phyloP scores from a whole-genome alignment of 2,329 filamentous ascomycete genomes.

The Aureobasidium uvarum region DNA sequence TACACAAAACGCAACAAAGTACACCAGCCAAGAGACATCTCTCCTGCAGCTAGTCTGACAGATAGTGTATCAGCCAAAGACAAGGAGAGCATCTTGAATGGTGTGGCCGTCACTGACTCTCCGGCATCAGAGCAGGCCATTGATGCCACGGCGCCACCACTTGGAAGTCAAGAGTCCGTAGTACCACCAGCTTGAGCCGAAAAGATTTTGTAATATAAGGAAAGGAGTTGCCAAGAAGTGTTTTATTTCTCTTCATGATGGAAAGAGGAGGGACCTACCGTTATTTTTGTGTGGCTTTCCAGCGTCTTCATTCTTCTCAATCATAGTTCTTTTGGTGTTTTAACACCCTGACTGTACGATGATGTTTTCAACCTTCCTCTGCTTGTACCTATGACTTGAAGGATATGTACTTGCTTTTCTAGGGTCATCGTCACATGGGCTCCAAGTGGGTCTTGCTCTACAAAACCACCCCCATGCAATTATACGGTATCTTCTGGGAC shows the following conservation, averaged over 20 bases:
- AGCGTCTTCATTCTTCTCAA: constrained; percentile 22
- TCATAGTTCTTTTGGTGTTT: background rate
- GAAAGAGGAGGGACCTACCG: constrained; percentile 1
- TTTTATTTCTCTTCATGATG: background rate
- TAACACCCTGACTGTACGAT: constrained; percentile 8
- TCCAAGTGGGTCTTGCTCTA: too few species aligned
- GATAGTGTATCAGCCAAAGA: constrained; percentile 24
- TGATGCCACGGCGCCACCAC: background rate
- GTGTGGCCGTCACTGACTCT: constrained; percentile 15
- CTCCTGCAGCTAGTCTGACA: constrained; percentile 16
- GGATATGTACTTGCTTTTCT: background rate
- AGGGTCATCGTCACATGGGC: too few species aligned
- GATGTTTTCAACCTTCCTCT: background rate
- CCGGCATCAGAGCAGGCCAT: constrained; percentile 5
- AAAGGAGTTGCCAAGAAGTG: background rate
- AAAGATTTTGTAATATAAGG: constrained; percentile 11
- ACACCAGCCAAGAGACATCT: constrained; percentile 28
- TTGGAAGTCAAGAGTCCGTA: constrained; percentile 8
- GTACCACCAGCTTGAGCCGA: constrained; percentile 10
- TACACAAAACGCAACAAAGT: constrained; percentile 48
- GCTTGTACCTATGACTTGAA: background rate
- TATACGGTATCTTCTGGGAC: background rate
- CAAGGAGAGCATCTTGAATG: constrained; percentile 16
- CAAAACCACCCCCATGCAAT: background rate
- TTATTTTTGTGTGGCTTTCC: constrained; percentile 18